Base-by-base conservation (phyloP, 192 early-diverging fungal genomes). In the Rhizoclosmatium globosum region DNA sequence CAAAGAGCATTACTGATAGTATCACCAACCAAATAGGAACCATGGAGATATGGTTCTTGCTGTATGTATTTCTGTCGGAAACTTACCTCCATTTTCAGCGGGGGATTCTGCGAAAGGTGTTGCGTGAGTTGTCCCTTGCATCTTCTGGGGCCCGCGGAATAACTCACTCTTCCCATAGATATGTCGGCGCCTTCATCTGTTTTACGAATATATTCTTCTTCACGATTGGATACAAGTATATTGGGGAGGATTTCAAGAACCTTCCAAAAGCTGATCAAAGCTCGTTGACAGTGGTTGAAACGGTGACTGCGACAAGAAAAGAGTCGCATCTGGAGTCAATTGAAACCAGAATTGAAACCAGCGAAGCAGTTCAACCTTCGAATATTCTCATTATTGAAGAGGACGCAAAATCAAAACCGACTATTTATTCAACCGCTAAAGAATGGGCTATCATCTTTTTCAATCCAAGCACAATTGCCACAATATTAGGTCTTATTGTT, bases 11-110 rank as follows among this genome's bases (percentile, higher is more conserved):
- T 69, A 19, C 19, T 21, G 21, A 11, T 38, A 73, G 71, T n/a
- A 21, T 71, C 15, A 79, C 82, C 6, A 79, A 66, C 2, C 21
- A 79, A 13, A 74, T 83, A 70, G 82, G 83, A 48, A 84, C 79
- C 44, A 71, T 43, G 81, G 81, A 31, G 83, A 84, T 57, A 56
- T 81, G 38, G 43, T 77, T 42, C 68, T 84, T 9, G 83, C 83
- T 17, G 60, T 84, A 19, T 50, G 74, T 73, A 19, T 78, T 3
- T 15, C 59, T 31, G 15, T 84, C 19, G 79, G 79, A 19, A 76
- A 84, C 41, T 39, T 38, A 2, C 31, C 64, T 3, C 83, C 83
- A 41, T 84, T 84, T 43, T 48, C 38, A 4, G 15, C 17, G 19
- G 83, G 83, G 3, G 83, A 84, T 65, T 11, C 73, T n/a, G 59